phyloP scores from a whole-genome alignment of 352 stramenopile species.

The Phytophthora pisi region DNA sequence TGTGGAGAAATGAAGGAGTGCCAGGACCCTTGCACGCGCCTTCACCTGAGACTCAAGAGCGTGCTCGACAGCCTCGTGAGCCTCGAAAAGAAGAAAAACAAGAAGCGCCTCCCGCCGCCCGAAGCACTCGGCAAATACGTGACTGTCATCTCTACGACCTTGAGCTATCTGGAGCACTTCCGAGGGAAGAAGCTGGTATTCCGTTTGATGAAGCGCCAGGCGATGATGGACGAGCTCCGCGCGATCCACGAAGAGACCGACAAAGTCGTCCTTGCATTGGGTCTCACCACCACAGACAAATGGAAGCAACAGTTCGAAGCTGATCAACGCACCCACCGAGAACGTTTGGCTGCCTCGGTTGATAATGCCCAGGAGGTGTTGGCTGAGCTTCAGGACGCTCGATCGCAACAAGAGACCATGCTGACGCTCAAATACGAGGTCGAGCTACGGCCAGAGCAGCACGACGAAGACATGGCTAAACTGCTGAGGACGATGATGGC shows the following conservation, averaged over 20 bases:
- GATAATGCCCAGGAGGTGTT: conserved; percentile 9
- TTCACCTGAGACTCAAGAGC: conserved; percentile 13
- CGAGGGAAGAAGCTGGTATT: conserved; percentile 17
- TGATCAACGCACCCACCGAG: conserved; percentile 6
- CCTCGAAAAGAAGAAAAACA: conserved; percentile 10
- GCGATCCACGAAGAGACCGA: conserved; percentile 26
- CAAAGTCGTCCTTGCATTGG: conserved; percentile 10
- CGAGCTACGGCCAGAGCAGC: not conserved
- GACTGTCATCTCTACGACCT: not conserved
- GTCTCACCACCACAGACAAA: conserved; percentile 5
- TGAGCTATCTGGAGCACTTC: conserved; percentile 11
- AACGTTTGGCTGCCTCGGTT: conserved; percentile 2
- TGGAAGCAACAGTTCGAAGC: conserved; percentile 23
- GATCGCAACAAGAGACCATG: conserved; percentile 12
- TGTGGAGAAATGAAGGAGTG: conserved; percentile 20
- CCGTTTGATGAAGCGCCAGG: conserved; percentile 6
- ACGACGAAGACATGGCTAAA: not conserved
- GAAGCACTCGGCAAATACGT: conserved; percentile 18
- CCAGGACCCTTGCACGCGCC: conserved; percentile 7
- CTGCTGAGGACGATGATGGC: conserved; percentile 13
- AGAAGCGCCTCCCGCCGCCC: not conserved
- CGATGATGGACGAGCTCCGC: conserved; percentile 18
- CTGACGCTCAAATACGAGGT: conserved; percentile 22
- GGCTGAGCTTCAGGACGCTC: conserved; percentile 6
- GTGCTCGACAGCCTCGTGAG: conserved; percentile 7